Evolutionary conservation across 2,329 filamentous ascomycete species (phyloP), one percentile per base, ranked within the genome.

Genomic region (Tolypocladium nubicola): DNA sequence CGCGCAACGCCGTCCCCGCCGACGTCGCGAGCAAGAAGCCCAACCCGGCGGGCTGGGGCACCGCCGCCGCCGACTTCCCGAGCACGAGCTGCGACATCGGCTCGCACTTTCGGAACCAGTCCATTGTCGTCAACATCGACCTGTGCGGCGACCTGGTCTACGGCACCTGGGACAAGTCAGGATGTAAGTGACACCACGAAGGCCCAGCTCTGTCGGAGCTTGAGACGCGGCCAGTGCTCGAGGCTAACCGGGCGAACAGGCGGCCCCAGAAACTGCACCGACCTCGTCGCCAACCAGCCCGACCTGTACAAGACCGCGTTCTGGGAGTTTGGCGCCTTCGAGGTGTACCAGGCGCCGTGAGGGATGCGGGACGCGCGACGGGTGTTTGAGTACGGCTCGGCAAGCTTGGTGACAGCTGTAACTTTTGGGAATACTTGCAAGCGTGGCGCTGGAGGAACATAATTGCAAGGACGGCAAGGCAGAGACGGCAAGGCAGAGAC

Each of bases 81-180:
- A 76, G 73, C 62, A 87, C 84, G 0, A 68, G 79, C 52, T 88
- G 85, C 70, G 72, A 84, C 58, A 81, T 87, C 54, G 67, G 69
- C 7, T 73, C 71, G 4, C 82, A 86, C 64, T 87, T 88, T 67
- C 74, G 70, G 56, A 88, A 87, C 64, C 79, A 85, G 67, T 84
- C 81, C 61, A 87, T 88, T 62, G 77, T 87, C 61, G 78, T 78
- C 47, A 86, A 88, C 63, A 86, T 87, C 60, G 81, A 85, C 66
- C 70, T 88, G 9, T 88, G 85, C 61, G 85, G 85, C 0, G 68
- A 79, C 45, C 74, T 81, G 61, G 79, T 79, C 4, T 77, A 78
- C 52, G 71, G 70, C 3, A 69, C 72, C 39, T 83, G 77, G 63
- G 69, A 70, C 2, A 62, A 68, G 14, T 80, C 79, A 23, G 76